Evolutionary conservation across 805 yeast species (phyloP).

Genomic region (Cephaloascus fragrans): DNA sequence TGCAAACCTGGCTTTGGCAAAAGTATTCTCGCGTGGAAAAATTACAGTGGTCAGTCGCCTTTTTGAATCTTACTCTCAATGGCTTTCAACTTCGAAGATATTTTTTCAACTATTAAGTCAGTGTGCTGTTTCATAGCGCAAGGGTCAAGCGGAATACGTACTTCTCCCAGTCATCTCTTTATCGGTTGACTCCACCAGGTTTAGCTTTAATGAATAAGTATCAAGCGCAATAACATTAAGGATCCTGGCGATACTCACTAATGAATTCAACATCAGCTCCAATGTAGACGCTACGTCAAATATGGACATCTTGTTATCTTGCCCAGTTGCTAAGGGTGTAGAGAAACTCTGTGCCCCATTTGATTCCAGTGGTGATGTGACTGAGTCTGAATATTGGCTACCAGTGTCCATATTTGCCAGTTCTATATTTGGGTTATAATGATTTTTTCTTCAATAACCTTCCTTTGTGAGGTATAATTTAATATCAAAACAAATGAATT

Average conservation of each 20-base stretch:
- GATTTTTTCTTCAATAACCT: constrained; percentile 1
- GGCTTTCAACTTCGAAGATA: constrained; percentile 6
- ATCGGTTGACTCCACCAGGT: constrained; percentile 12
- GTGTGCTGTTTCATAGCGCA: not conserved
- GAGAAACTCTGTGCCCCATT: constrained; percentile 1
- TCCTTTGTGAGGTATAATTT: not conserved
- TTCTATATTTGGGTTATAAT: constrained; percentile 2
- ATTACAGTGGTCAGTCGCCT: not conserved
- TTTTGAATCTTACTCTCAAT: constrained; percentile 8
- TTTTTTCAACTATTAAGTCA: not conserved
- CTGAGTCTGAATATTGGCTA: not conserved
- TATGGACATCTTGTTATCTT: constrained; percentile 8
- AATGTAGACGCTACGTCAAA: constrained; percentile 19
- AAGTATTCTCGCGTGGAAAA: too few species aligned
- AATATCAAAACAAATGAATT: not conserved
- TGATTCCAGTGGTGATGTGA: not conserved
- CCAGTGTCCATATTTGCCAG: not conserved
- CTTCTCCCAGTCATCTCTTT: constrained; percentile 7
- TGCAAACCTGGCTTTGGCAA: too few species aligned
- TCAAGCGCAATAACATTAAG: not conserved
- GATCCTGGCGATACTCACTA: constrained; percentile 6
- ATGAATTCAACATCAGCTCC: constrained; percentile 10
- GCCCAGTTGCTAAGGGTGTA: not conserved
- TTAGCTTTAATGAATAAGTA: constrained; percentile 2
- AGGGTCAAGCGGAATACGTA: constrained; percentile 2